Conservation (phyloP, 2,329 filamentous ascomycete species). For the Fusarium xylarioides region DNA sequence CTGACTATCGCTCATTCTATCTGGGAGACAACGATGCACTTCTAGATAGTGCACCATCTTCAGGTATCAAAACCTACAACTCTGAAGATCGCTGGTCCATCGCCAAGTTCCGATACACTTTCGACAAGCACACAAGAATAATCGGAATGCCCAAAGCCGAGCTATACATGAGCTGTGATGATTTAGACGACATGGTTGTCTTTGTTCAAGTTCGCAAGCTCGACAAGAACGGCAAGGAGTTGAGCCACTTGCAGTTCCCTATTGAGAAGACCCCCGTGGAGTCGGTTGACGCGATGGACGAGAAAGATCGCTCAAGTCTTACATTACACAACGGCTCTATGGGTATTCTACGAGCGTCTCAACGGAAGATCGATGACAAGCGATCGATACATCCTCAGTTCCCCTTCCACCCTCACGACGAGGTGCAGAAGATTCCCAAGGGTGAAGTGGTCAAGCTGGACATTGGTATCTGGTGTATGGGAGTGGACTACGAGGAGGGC, state of each 20-base stretch:
- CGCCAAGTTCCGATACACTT: conserved; percentile 24
- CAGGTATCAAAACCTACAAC: background rate
- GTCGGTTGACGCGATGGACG: background rate
- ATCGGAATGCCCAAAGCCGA: conserved; percentile 26
- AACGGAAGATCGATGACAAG: conserved; percentile 7
- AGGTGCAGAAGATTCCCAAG: conserved; percentile 7
- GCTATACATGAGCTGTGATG: conserved; percentile 30
- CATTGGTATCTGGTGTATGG: conserved; percentile 19
- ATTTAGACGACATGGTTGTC: conserved; percentile 9
- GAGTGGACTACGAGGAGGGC: conserved; percentile 5
- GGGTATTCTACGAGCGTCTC: conserved; percentile 6
- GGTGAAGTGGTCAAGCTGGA: conserved; percentile 19
- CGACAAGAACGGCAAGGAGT: conserved; percentile 6
- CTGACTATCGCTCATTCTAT: conserved; percentile 11
- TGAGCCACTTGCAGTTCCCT: conserved; percentile 15
- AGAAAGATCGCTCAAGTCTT: conserved; percentile 10
- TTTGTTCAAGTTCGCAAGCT: conserved; percentile 17
- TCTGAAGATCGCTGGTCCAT: conserved; percentile 30
- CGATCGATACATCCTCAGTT: conserved; percentile 9
- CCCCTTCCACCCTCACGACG: conserved; percentile 14
- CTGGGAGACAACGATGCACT: background rate
- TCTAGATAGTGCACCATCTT: background rate
- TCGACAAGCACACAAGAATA: conserved; percentile 13
- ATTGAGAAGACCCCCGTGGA: conserved; percentile 12
- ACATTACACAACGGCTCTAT: conserved; percentile 16